These are phyloP conservation scores for Pythium catenulatum DNA, from an alignment of 352 stramenopile species.

Conservation along the genomic window DNA sequence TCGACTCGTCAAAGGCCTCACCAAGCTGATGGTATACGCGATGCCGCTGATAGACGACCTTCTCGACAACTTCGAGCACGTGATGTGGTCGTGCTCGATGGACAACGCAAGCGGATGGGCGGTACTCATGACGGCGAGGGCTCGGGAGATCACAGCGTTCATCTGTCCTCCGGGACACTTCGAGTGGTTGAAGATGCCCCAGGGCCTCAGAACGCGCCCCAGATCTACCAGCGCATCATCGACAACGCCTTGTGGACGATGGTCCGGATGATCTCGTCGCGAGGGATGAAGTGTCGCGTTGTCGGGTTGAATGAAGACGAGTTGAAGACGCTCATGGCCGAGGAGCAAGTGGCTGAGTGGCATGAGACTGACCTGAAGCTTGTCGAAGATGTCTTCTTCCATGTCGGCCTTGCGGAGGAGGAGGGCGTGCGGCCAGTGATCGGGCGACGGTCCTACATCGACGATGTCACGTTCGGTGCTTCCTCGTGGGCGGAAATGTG, in stretches of 20 bases:
- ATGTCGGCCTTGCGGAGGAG: neutral
- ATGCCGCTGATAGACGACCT: conserved; percentile 36
- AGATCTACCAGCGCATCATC: conserved; percentile 29
- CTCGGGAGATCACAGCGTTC: conserved; percentile 1
- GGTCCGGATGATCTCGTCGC: neutral
- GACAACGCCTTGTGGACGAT: conserved; percentile 30
- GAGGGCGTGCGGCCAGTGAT: neutral
- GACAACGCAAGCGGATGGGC: neutral
- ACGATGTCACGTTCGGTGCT: conserved; percentile 41
- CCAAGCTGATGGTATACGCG: conserved; percentile 24
- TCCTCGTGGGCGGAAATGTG: conserved; percentile 34
- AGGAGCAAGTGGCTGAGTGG: neutral
- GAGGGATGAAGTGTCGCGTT: neutral
- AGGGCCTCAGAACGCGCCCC: conserved; percentile 28
- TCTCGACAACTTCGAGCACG: conserved; percentile 2
- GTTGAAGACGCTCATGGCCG: neutral
- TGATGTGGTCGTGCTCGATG: conserved; percentile 7
- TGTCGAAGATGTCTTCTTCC: neutral
- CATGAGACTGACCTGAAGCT: neutral
- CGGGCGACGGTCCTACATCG: conserved; percentile 54
- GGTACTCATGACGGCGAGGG: neutral
- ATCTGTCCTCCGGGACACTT: conserved; percentile 19
- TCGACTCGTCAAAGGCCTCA: conserved; percentile 13
- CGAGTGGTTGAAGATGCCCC: conserved; percentile 24
- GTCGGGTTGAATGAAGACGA: neutral